These are phyloP conservation scores for Emericellopsis terricola DNA, from an alignment of 495 filamentous ascomycete species.

Conservation along the genomic window DNA sequence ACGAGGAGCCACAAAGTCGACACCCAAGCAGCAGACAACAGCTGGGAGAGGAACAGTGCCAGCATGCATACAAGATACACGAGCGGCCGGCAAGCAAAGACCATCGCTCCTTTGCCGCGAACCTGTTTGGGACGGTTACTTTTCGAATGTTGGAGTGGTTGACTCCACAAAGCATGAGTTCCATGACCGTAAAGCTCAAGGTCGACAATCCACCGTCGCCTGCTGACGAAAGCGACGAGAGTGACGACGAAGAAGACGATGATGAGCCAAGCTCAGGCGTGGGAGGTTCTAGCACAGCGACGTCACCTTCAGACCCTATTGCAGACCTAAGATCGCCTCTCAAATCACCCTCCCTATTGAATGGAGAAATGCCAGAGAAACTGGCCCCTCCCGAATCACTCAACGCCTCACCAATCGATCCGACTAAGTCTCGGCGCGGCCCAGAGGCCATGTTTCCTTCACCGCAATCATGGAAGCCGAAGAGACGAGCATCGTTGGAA, in stretches of 20 bases:
- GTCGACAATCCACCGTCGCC: no score
- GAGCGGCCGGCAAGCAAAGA: slow-evolving; percentile 32
- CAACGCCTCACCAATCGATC: neutral
- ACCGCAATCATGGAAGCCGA: slow-evolving; percentile 1
- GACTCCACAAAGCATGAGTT: slow-evolving; percentile 31
- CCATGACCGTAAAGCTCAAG: slow-evolving; percentile 16
- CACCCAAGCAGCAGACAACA: no score
- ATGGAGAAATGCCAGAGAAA: slow-evolving; percentile 16
- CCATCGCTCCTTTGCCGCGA: slow-evolving; percentile 69
- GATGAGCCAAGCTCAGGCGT: no score
- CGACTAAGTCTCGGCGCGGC: neutral
- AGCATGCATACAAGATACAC: neutral
- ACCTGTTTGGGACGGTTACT: slow-evolving; percentile 59
- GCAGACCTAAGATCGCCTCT: slow-evolving; percentile 11
- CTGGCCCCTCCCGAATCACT: slow-evolving; percentile 13
- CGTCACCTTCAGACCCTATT: no score
- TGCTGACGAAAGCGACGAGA: no score
- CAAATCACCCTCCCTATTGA: slow-evolving; percentile 15
- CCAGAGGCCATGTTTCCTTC: slow-evolving; percentile 1
- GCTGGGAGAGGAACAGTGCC: neutral
- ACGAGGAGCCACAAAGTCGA: no score
- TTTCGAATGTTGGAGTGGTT: slow-evolving; percentile 71
- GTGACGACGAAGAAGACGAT: no score
- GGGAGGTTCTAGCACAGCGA: no score
- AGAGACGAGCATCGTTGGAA: neutral